Conservation (phyloP, 352 stramenopile genomes). For the Pythium guiyangense region DNA sequence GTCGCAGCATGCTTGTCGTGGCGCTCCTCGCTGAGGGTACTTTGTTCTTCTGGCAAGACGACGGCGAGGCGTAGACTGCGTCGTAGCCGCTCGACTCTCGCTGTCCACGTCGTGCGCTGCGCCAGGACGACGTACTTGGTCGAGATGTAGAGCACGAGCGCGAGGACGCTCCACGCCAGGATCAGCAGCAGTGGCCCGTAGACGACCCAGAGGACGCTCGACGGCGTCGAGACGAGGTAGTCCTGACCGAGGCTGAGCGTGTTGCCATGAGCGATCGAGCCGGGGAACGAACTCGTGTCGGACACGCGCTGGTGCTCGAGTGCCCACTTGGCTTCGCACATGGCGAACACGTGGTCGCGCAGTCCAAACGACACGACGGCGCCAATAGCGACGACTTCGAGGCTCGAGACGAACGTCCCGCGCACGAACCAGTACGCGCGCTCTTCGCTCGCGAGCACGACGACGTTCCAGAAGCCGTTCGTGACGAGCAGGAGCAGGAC, state of each 20-base stretch:
- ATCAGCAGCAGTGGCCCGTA: slow-evolving; percentile 11
- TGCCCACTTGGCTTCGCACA: slow-evolving; percentile 19
- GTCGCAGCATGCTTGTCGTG: neutral
- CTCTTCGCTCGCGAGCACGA: slow-evolving; percentile 26
- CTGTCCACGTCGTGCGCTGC: neutral
- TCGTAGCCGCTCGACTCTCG: neutral
- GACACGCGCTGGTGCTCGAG: slow-evolving; percentile 21
- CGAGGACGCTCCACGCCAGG: neutral
- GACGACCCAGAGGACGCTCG: slow-evolving; percentile 13
- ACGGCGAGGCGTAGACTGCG: neutral
- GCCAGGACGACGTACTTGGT: too few relatives aligned
- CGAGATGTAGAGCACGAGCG: neutral
- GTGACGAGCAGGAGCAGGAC: slow-evolving; percentile 22
- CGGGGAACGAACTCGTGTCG: slow-evolving; percentile 12
- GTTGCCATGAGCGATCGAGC: slow-evolving; percentile 18
- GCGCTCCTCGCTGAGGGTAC: neutral
- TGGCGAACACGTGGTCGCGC: slow-evolving; percentile 13
- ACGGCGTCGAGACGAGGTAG: slow-evolving; percentile 2
- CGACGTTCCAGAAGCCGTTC: slow-evolving; percentile 22
- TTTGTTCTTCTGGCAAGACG: too few relatives aligned
- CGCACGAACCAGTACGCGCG: slow-evolving; percentile 22
- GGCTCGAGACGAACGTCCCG: slow-evolving; percentile 17
- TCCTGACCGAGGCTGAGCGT: slow-evolving; percentile 20
- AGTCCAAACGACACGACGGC: slow-evolving; percentile 5
- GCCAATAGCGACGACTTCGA: slow-evolving; percentile 17